Evolutionary conservation across 1,284 basidiomycete species (phyloP).

Genomic region (Fomitiporia mediterranea): DNA sequence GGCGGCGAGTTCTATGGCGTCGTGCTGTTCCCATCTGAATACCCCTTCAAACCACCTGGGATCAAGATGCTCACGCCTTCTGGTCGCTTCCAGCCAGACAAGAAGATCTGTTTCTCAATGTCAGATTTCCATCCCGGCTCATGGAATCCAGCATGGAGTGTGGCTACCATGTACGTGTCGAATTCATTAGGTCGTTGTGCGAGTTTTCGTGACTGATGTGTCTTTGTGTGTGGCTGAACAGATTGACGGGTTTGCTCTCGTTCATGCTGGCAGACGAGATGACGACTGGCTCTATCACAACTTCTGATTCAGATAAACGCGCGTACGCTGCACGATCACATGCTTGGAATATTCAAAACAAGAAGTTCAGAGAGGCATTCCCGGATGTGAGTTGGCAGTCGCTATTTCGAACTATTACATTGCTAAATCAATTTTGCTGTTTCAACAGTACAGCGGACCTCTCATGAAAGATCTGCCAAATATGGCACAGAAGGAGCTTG

Average conservation of each 20-base stretch:
- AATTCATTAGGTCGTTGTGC: too few relatives aligned
- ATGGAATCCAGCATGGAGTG: slow-evolving; percentile 93
- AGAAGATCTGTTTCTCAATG: slow-evolving; percentile 96
- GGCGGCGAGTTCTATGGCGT: slow-evolving; percentile 94
- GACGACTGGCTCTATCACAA: slow-evolving; percentile 88
- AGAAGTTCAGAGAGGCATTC: slow-evolving; percentile 81
- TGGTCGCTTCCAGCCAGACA: slow-evolving; percentile 88
- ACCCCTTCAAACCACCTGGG: slow-evolving; percentile 92
- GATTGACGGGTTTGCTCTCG: slow-evolving; percentile 89
- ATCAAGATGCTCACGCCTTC: slow-evolving; percentile 98
- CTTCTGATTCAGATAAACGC: slow-evolving; percentile 77
- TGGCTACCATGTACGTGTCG: slow-evolving; percentile 76
- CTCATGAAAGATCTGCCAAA: slow-evolving; percentile 73
- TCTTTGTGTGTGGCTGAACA: slow-evolving; percentile 31
- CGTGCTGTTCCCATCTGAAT: slow-evolving; percentile 85
- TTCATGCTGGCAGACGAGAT: slow-evolving; percentile 98
- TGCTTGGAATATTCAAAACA: slow-evolving; percentile 76
- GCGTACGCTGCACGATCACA: slow-evolving; percentile 78
- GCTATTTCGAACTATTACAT: slow-evolving; percentile 14
- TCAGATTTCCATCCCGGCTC: slow-evolving; percentile 90
- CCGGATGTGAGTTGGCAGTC: slow-evolving; percentile 60
- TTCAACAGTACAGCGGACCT: slow-evolving; percentile 60
- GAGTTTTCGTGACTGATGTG: neutral
- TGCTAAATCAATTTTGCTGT: slow-evolving; percentile 10
- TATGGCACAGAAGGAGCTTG: slow-evolving; percentile 77